Conservation (phyloP, 306 rosid species). For the Canavalia ensiformis region DNA sequence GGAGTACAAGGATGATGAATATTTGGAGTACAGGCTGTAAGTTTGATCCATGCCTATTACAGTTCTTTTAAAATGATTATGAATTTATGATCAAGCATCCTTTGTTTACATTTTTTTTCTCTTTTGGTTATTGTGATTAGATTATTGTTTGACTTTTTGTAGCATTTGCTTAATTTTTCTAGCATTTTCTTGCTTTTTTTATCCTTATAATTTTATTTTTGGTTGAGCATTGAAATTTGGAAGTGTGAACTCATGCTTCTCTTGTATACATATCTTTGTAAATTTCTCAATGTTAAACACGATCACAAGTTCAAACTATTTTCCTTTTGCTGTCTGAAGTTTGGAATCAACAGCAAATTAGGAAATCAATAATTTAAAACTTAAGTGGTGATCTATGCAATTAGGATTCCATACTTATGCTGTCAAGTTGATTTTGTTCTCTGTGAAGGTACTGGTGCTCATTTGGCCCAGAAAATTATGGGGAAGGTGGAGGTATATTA, state of each 20-base stretch:
- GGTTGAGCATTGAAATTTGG: conserved; percentile 5
- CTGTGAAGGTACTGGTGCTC: conserved; percentile 94
- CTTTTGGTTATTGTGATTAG: not conserved
- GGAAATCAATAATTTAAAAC: conserved; percentile 21
- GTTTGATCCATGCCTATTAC: conserved; percentile 48
- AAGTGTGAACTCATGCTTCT: conserved; percentile 28
- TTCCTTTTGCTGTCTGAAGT: conserved; percentile 29
- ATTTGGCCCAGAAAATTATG: conserved; percentile 96
- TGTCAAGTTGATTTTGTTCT: conserved; percentile 40
- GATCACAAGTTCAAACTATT: conserved; percentile 25
- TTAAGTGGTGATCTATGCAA: not conserved
- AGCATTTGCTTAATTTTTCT: not conserved
- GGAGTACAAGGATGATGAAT: conserved; percentile 89
- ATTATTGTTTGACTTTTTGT: conserved; percentile 26
- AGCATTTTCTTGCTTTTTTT: not conserved
- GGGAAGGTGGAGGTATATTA: conserved; percentile 87
- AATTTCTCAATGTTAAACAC: conserved; percentile 25
- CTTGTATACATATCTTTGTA: conserved; percentile 4
- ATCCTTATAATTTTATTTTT: not conserved
- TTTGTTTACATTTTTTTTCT: not conserved
- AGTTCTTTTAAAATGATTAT: conserved; percentile 26
- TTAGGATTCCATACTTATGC: conserved; percentile 26
- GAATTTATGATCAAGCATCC: not conserved
- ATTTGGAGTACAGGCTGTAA: conserved; percentile 91
- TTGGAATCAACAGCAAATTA: conserved; percentile 17